These are phyloP conservation scores for Pseudevernia furfuracea DNA, from an alignment of 495 filamentous ascomycete species.

Conservation along the genomic window DNA sequence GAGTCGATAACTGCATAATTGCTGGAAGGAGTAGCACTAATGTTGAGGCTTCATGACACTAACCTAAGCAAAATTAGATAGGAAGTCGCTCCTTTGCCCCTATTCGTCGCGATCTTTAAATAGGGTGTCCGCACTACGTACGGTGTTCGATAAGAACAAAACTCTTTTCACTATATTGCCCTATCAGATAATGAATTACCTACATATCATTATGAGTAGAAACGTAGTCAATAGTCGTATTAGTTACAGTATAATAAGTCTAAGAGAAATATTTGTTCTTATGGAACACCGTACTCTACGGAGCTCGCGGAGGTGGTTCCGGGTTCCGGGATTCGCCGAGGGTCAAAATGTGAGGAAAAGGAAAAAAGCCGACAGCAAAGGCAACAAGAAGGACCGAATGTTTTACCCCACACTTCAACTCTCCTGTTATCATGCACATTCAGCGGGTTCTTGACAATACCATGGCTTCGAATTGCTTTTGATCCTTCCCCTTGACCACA, in stretches of 20 bases:
- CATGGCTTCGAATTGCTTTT: background rate
- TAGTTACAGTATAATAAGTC: no score
- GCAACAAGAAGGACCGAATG: conserved; percentile 9
- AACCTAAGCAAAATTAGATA: background rate
- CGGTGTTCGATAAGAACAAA: no score
- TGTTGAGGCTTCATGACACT: background rate
- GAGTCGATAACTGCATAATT: background rate
- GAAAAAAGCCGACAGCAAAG: background rate
- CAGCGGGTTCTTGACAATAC: background rate
- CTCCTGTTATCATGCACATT: background rate
- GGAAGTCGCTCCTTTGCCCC: background rate
- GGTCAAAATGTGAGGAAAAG: background rate
- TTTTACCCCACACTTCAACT: conserved; percentile 3
- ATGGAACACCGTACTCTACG: no score
- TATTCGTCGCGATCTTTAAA: no score
- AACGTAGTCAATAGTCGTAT: no score
- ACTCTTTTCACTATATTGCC: no score
- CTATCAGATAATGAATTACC: no score
- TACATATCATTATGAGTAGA: no score
- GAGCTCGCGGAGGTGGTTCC: background rate
- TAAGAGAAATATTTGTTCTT: no score
- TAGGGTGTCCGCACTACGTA: no score
- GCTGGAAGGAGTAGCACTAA: no score
- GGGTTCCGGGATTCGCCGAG: conserved; percentile 9
- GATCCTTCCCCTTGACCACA: background rate